Conservation (phyloP, 306 rosid genomes). For the Luffa acutangula region DNA sequence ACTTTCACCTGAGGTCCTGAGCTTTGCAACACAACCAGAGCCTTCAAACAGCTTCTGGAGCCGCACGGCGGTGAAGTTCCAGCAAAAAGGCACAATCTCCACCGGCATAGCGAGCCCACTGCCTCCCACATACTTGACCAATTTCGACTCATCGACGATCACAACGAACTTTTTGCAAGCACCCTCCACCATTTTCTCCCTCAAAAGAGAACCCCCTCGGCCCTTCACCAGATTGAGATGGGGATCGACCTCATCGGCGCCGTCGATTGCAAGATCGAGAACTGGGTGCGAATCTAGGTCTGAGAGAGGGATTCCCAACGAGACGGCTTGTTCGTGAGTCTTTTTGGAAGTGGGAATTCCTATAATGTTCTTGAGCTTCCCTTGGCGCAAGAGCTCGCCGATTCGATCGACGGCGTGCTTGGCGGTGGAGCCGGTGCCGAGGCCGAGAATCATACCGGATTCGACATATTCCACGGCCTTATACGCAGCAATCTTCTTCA, state of each 20-base stretch:
- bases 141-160: constrained; percentile 75
- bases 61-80: constrained; percentile 55
- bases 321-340: constrained; percentile 67
- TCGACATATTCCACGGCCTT: constrained; percentile 75
- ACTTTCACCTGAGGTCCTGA: constrained; percentile 32
- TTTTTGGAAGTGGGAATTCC: constrained; percentile 77
- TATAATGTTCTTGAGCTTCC: constrained; percentile 43
- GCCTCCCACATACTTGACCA: constrained; percentile 55
- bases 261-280: constrained; percentile 75
- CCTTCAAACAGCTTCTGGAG: constrained; percentile 37
- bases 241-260: constrained; percentile 92
- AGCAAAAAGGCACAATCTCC: constrained; percentile 64
- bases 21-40: constrained; percentile 58
- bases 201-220: constrained; percentile 73
- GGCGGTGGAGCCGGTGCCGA: constrained; percentile 88
- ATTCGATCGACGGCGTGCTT: constrained; percentile 73
- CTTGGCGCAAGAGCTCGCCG: constrained; percentile 63
- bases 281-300: constrained; percentile 65
- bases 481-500: constrained; percentile 86
- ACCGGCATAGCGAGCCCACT: constrained; percentile 83
- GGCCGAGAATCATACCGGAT: constrained; percentile 85
- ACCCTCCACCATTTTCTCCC: constrained; percentile 82
- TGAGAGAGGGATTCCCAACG: constrained; percentile 60
- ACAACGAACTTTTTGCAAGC: constrained; percentile 60
- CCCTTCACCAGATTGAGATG: constrained; percentile 64